A percentile compares a stretch with the other conserved stretches of the same genome.
Evolutionary conservation across 106 monocot genomes (phyloP).

Genomic region (Apostasia ramifera): DNA sequence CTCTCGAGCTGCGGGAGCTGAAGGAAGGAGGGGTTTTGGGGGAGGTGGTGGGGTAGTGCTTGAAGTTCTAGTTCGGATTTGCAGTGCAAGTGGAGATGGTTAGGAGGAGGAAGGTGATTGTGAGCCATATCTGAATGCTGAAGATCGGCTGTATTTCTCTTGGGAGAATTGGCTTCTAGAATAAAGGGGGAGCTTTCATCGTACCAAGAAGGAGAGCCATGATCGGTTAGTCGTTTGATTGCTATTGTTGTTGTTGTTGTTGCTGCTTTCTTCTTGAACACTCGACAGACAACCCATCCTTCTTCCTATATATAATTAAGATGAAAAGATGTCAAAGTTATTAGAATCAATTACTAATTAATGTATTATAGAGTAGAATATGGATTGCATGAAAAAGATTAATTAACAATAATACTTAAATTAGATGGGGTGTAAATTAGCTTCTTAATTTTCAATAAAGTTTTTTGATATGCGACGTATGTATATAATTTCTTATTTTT

Average conservation of each 20-base stretch:
- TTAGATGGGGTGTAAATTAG: background rate
- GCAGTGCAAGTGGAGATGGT: conserved; percentile 6
- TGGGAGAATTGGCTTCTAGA: conserved; percentile 30
- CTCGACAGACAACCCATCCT: conserved; percentile 71
- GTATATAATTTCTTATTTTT: too few species aligned
- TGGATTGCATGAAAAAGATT: background rate
- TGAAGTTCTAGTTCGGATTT: conserved; percentile 11
- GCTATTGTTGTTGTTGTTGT: conserved; percentile 10
- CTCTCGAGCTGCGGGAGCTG: conserved; percentile 47
- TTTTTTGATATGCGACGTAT: too few species aligned
- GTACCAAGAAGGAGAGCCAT: conserved; percentile 36
- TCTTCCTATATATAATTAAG: conserved; percentile 36
- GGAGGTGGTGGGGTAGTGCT: conserved; percentile 6
- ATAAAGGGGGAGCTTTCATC: conserved; percentile 36
- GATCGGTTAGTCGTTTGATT: conserved; percentile 7
- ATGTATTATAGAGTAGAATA: background rate
- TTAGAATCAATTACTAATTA: background rate
- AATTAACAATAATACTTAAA: background rate
- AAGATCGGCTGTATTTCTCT: conserved; percentile 8
- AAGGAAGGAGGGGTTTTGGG: conserved; percentile 18
- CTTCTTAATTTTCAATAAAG: too few species aligned
- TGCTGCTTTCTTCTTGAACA: conserved; percentile 50
- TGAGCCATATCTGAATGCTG: conserved; percentile 3
- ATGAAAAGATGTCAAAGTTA: background rate
- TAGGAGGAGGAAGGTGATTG: too few species aligned